Conservation (phyloP, 2,329 filamentous ascomycete genomes). For the Trichoderma sp. region DNA sequence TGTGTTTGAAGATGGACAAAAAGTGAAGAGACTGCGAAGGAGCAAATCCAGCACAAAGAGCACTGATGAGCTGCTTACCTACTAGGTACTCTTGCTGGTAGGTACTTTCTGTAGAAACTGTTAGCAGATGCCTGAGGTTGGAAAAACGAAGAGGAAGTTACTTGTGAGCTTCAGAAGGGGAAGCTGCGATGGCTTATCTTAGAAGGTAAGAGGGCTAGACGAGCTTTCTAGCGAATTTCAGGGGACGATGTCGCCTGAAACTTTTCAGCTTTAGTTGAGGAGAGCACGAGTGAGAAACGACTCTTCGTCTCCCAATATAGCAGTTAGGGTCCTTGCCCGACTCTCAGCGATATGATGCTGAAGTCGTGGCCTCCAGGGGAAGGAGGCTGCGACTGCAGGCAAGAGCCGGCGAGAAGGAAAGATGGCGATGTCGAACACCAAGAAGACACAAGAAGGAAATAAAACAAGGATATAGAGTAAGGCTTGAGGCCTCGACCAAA, state of each 20-base stretch:
- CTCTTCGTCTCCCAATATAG: neutral
- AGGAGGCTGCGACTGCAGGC: neutral
- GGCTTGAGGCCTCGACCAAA: neutral
- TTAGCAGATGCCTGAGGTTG: neutral
- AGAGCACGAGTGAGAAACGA: neutral
- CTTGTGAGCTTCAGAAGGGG: neutral
- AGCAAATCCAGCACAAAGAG: constrained; percentile 1
- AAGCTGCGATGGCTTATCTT: neutral
- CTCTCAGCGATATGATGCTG: neutral
- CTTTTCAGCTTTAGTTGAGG: neutral
- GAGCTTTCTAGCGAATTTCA: neutral
- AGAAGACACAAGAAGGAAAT: neutral
- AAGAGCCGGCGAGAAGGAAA: neutral
- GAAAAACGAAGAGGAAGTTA: neutral
- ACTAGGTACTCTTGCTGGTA: neutral
- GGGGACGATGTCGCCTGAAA: neutral
- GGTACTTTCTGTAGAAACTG: neutral
- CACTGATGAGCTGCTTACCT: constrained; percentile 5
- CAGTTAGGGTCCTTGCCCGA: neutral
- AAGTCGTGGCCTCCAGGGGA: neutral
- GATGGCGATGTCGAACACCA: neutral
- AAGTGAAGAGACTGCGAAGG: neutral
- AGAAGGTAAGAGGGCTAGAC: neutral
- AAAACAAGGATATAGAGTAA: neutral
- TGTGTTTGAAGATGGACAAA: neutral